Evolutionary conservation across 352 stramenopile species (phyloP).

Genomic region (Phytophthora cactorum): DNA sequence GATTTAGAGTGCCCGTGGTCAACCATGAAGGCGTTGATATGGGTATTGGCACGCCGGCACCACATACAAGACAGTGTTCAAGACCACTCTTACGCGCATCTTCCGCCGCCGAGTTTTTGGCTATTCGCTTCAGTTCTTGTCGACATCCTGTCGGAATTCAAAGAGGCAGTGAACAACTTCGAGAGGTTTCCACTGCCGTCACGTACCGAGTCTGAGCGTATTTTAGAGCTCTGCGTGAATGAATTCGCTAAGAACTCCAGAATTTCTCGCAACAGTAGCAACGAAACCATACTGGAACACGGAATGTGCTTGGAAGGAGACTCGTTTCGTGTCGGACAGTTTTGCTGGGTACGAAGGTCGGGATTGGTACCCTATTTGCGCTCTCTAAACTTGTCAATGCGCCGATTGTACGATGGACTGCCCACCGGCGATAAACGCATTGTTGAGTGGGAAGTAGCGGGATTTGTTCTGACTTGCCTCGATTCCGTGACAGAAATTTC

Average conservation of each 20-base stretch:
- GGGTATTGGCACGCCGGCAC: slow-evolving; percentile 9
- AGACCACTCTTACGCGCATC: not conserved
- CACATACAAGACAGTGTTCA: slow-evolving; percentile 2
- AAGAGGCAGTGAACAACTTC: not conserved
- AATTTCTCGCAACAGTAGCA: not conserved
- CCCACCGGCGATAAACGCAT: not conserved
- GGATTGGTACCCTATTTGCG: slow-evolving; percentile 11
- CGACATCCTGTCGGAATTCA: slow-evolving; percentile 1
- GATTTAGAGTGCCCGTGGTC: slow-evolving; percentile 15
- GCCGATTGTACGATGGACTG: slow-evolving; percentile 11
- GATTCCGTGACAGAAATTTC: slow-evolving; percentile 1
- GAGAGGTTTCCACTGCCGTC: slow-evolving; percentile 11
- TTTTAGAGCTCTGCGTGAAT: not conserved
- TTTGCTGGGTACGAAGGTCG: slow-evolving; percentile 7
- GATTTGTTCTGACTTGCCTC: slow-evolving; percentile 6
- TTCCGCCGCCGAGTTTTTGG: slow-evolving; percentile 5
- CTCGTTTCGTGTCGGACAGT: slow-evolving; percentile 1
- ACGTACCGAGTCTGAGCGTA: not conserved
- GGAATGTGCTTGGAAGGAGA: slow-evolving; percentile 5
- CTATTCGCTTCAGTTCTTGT: slow-evolving; percentile 7
- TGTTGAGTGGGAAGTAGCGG: slow-evolving; percentile 8
- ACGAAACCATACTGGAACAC: not conserved
- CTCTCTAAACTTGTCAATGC: slow-evolving; percentile 8
- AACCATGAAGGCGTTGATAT: slow-evolving; percentile 7
- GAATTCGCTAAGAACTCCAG: slow-evolving; percentile 8